These are phyloP conservation scores for Penicillium crystallinum DNA, from an alignment of 495 filamentous ascomycete genomes.

Conservation along the genomic window DNA sequence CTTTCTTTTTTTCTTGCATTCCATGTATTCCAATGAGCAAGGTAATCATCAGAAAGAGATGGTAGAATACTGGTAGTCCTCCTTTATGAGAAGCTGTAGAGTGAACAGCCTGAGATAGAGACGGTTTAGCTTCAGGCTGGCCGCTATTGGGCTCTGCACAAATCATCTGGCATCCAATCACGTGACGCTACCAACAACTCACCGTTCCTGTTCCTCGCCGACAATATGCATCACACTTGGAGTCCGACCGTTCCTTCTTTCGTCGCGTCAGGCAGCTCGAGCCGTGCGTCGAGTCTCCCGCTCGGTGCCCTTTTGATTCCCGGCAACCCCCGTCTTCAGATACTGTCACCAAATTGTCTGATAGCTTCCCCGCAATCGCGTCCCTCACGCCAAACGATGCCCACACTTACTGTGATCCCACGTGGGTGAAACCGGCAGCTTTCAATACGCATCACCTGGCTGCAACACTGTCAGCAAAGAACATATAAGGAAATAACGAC, in stretches of 20 bases:
- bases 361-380: constrained; percentile 43
- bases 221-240: background rate
- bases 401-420: constrained; percentile 27
- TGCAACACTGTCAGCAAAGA: background rate
- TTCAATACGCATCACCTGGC: constrained; percentile 6
- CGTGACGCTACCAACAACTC: background rate
- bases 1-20: too few relatives aligned
- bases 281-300: background rate
- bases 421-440: constrained; percentile 24
- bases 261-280: constrained; percentile 1
- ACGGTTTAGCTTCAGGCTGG: too few relatives aligned
- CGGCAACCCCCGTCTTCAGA: background rate
- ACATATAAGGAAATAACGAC: background rate
- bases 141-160: too few relatives aligned
- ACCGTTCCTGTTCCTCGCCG: constrained; percentile 1
- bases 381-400: constrained; percentile 33
- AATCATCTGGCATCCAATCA: background rate
- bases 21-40: too few relatives aligned
- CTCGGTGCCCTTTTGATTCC: background rate
- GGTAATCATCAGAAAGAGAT: too few relatives aligned
- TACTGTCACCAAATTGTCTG: background rate
- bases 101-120: too few relatives aligned
- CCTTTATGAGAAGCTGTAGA: too few relatives aligned
- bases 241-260: background rate
- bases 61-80: too few relatives aligned